Percentiles rank a stretch among this genome's conserved stretches.
These are phyloP conservation scores for Tetrahymena borealis DNA, from an alignment of 73 alveolate genomes.

Conservation along the genomic window DNA sequence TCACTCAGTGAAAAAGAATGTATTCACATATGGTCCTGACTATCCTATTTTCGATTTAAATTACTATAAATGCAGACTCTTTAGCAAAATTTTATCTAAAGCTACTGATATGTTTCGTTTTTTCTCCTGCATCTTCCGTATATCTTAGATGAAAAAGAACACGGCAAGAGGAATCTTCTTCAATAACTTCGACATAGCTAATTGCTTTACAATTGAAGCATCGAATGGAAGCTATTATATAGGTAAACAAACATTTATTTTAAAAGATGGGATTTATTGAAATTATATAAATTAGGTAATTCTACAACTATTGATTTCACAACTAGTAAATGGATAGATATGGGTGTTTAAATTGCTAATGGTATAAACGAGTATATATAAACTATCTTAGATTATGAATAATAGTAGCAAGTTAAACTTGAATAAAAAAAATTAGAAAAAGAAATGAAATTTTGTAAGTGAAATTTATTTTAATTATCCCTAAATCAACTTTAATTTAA, in stretches of 20 bases:
- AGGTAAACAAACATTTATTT: neutral
- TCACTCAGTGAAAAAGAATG: conserved; percentile 46
- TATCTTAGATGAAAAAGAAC: conserved; percentile 3
- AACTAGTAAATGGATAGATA: neutral
- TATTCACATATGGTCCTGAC: conserved; percentile 42
- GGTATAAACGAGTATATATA: neutral
- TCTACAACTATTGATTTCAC: conserved; percentile 12
- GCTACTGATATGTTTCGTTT: conserved; percentile 21
- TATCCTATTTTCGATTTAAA: conserved; percentile 24
- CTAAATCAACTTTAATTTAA: too few relatives aligned
- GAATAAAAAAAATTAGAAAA: conserved; percentile 5
- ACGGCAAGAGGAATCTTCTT: conserved; percentile 31
- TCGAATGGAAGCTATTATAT: conserved; percentile 31
- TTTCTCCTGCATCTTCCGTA: conserved; percentile 27
- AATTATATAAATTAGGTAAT: neutral
- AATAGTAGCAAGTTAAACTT: neutral
- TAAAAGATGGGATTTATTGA: too few relatives aligned
- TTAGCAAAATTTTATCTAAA: conserved; percentile 23
- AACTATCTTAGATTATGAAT: conserved; percentile 3
- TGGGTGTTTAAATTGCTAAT: conserved; percentile 16
- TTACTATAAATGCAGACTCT: conserved; percentile 23
- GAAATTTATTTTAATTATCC: neutral
- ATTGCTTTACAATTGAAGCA: conserved; percentile 38
- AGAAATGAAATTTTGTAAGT: neutral
- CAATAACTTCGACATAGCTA: conserved; percentile 9